These are phyloP conservation scores for Priceomyces melissophilus DNA, from an alignment of 805 yeast species.

Conservation along the genomic window DNA sequence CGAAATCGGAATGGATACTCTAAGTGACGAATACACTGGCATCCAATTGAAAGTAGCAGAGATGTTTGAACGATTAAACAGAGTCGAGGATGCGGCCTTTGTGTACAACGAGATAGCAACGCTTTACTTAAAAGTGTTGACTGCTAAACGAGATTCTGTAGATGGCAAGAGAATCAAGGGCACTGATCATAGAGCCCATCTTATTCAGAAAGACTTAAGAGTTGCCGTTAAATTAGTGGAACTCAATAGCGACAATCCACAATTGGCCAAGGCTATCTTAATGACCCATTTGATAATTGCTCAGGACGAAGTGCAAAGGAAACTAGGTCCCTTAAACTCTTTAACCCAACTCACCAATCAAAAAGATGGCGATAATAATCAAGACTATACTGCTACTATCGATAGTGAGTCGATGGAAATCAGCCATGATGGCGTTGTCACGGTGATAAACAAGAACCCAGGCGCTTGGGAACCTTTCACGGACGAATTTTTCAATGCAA, in stretches of 20 bases:
- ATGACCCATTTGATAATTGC: slow-evolving; percentile 64
- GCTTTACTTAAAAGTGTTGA: slow-evolving; percentile 52
- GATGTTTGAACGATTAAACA: slow-evolving; percentile 70
- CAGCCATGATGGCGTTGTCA: slow-evolving; percentile 12
- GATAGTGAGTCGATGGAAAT: slow-evolving; percentile 14
- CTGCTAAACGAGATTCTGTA: slow-evolving; percentile 28
- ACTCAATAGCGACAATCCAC: slow-evolving; percentile 44
- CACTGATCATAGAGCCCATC: slow-evolving; percentile 44
- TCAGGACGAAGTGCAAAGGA: slow-evolving; percentile 56
- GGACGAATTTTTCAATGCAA: slow-evolving; percentile 72
- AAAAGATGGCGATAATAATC: slow-evolving; percentile 1
- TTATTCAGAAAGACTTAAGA: slow-evolving; percentile 68
- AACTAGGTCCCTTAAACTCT: slow-evolving; percentile 21
- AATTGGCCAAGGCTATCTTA: slow-evolving; percentile 52
- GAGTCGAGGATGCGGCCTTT: slow-evolving; percentile 60
- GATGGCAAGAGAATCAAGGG: slow-evolving; percentile 19
- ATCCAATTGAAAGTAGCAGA: slow-evolving; percentile 84
- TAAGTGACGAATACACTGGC: slow-evolving; percentile 84
- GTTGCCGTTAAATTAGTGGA: slow-evolving; percentile 68
- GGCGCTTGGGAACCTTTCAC: slow-evolving; percentile 70
- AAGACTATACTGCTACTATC: slow-evolving; percentile 14
- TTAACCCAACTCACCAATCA: slow-evolving; percentile 4
- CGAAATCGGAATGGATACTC: slow-evolving; percentile 48
- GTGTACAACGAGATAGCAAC: slow-evolving; percentile 67
- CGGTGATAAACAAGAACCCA: slow-evolving; percentile 31